Base-by-base conservation (phyloP, 305 asterid genomes). In the Striga hermonthica region DNA sequence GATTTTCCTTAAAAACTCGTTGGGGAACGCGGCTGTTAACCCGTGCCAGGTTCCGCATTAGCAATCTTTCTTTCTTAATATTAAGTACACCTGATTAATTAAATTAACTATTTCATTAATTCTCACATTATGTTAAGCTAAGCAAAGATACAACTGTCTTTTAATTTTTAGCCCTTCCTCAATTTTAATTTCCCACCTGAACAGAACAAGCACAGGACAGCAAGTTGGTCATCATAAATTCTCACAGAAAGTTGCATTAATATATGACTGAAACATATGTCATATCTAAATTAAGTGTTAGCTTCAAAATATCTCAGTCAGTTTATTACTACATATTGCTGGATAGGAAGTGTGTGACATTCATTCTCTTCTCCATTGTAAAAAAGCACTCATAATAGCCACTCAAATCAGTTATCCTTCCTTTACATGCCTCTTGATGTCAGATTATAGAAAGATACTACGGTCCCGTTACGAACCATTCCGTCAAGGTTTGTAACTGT, bases 391-490 rank as follows among this genome's bases (percentile, higher is more conserved):
- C 49, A 31, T 40, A 38, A n/a, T 28, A 58, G 35, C 38, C 58
- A 67, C 56, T 44, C 58, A 35, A 34, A 22, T 56, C 40, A 22
- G 34, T 57, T 57, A 6, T 44, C 57, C 65, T 67, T 58, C 40
- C 65, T 43, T 31, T 36, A n/a, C 43, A 62, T 36, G 15, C 41
- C 37, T 66, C 39, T 57, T 22, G 31, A 62, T 47, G n/a, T 4
- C 9, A n/a, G 10, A 8, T 22, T n/a, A n/a, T n/a, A n/a, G n/a
- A n/a, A n/a, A n/a, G n/a, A n/a, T n/a, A n/a, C n/a, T n/a, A n/a
- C n/a, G n/a, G n/a, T n/a, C n/a, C n/a, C n/a, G n/a, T n/a, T n/a
- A n/a, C n/a, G n/a, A n/a, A n/a, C n/a, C n/a, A n/a, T n/a, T n/a
- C n/a, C n/a, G n/a, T n/a, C n/a, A n/a, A n/a, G n/a, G n/a, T n/a